Conservation (phyloP, 352 stramenopile species). For the Discostella stelligera region DNA sequence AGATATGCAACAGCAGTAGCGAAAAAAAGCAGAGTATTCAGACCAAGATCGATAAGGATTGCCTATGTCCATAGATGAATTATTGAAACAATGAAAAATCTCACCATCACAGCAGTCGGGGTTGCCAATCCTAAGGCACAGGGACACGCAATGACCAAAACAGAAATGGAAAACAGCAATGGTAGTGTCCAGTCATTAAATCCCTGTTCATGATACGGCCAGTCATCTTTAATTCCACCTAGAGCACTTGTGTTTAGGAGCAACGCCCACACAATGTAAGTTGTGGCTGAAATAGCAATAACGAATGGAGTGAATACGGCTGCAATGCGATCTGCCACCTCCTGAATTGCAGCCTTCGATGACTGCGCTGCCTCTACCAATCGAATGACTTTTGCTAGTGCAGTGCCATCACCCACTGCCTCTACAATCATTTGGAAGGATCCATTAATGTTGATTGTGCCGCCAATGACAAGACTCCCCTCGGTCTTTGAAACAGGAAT, state of each 20-base stretch:
- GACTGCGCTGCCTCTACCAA: slow-evolving; percentile 98
- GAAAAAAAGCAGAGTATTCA: background rate
- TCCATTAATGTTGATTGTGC: slow-evolving; percentile 88
- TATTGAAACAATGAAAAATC: background rate
- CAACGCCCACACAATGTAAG: slow-evolving; percentile 93
- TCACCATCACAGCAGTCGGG: slow-evolving; percentile 94
- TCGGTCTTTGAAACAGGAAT: slow-evolving; percentile 90
- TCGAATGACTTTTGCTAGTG: slow-evolving; percentile 96
- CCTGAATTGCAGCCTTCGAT: slow-evolving; percentile 96
- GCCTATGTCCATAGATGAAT: background rate
- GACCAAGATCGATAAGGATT: background rate
- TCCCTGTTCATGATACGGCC: slow-evolving; percentile 57
- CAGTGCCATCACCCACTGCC: slow-evolving; percentile 89
- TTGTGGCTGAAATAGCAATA: slow-evolving; percentile 89
- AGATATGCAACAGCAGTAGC: background rate
- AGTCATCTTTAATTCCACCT: slow-evolving; percentile 55
- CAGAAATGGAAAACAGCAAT: slow-evolving; percentile 96
- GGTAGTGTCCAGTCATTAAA: slow-evolving; percentile 76
- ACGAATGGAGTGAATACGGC: slow-evolving; percentile 95
- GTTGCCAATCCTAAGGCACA: slow-evolving; percentile 98
- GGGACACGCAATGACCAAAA: slow-evolving; percentile 97
- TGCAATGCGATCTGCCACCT: slow-evolving; percentile 92
- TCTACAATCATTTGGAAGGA: slow-evolving; percentile 90
- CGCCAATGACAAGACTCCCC: slow-evolving; percentile 89
- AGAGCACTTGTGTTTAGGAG: slow-evolving; percentile 67